Percentiles rank a stretch among this genome's conserved stretches.
phyloP scores from a whole-genome alignment of 306 rosid species.

The Lagenaria siceraria region DNA sequence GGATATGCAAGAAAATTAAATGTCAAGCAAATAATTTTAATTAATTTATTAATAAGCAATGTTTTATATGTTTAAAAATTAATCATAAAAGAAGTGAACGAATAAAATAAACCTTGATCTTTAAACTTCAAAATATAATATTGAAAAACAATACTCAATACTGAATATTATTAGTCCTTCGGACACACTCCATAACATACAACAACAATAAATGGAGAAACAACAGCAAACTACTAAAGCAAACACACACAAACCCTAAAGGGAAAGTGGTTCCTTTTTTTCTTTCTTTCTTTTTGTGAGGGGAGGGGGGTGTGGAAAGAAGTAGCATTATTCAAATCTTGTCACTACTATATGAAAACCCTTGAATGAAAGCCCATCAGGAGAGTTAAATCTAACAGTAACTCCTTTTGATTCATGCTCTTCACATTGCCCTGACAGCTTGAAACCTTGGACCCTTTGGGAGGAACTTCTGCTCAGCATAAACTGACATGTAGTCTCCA shows the following conservation, averaged over 20 bases:
- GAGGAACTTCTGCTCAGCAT: constrained; percentile 83
- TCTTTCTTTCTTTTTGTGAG: neutral
- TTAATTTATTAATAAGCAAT: neutral
- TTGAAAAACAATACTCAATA: neutral
- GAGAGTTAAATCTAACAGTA: constrained; percentile 1
- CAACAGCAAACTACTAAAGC: neutral
- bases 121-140: neutral
- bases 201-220: neutral
- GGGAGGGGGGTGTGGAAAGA: neutral
- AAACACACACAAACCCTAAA: neutral
- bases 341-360: constrained; percentile 6
- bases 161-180: neutral
- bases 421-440: constrained; percentile 49
- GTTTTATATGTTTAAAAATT: neutral
- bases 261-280: neutral
- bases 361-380: neutral
- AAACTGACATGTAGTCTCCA: constrained; percentile 83
- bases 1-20: neutral
- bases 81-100: neutral
- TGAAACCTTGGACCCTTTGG: constrained; percentile 89
- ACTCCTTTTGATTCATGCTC: neutral
- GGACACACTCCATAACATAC: neutral
- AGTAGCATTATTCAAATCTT: neutral
- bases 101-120: neutral
- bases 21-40: neutral